These are phyloP conservation scores for Coemansia erecta DNA, from an alignment of 192 early-diverging fungal genomes.

Conservation along the genomic window DNA sequence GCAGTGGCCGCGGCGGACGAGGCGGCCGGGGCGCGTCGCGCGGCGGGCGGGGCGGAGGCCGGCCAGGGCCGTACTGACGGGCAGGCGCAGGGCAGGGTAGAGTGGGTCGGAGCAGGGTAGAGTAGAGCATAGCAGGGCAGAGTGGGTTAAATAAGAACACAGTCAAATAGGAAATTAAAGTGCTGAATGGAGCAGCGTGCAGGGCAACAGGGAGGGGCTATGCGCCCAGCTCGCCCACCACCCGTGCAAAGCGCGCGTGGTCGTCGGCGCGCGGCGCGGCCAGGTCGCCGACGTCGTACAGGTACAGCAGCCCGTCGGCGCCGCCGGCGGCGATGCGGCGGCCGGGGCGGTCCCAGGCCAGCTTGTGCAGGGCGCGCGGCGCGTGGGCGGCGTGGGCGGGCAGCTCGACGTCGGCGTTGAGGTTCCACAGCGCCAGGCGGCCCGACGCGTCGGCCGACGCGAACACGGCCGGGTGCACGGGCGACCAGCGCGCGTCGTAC, in stretches of 20 bases:
- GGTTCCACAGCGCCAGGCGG: constrained; percentile 88
- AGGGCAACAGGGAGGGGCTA: no score
- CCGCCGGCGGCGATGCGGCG: constrained; percentile 76
- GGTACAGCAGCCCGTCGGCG: constrained; percentile 76
- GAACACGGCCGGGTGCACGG: constrained; percentile 92
- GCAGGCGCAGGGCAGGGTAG: no score
- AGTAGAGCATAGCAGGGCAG: no score
- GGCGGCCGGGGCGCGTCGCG: constrained; percentile 22
- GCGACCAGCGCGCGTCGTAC: constrained; percentile 97
- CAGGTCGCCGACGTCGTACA: constrained; percentile 94
- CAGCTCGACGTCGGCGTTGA: constrained; percentile 87
- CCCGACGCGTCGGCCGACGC: constrained; percentile 89
- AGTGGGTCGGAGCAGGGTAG: neutral
- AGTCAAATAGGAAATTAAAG: no score
- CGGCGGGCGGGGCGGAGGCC: constrained; percentile 16
- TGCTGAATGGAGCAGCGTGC: no score
- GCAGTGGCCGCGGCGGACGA: constrained; percentile 26
- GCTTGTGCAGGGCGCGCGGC: constrained; percentile 80
- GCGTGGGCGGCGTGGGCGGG: constrained; percentile 31
- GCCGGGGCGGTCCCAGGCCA: constrained; percentile 93
- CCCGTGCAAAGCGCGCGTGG: constrained; percentile 34
- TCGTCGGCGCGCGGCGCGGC: constrained; percentile 45
- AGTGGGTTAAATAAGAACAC: no score
- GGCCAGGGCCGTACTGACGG: constrained; percentile 23
- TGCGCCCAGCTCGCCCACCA: constrained; percentile 18